Base-by-base conservation (phyloP, 2,329 filamentous ascomycete genomes). In the Trichoderma brevicompactum region DNA sequence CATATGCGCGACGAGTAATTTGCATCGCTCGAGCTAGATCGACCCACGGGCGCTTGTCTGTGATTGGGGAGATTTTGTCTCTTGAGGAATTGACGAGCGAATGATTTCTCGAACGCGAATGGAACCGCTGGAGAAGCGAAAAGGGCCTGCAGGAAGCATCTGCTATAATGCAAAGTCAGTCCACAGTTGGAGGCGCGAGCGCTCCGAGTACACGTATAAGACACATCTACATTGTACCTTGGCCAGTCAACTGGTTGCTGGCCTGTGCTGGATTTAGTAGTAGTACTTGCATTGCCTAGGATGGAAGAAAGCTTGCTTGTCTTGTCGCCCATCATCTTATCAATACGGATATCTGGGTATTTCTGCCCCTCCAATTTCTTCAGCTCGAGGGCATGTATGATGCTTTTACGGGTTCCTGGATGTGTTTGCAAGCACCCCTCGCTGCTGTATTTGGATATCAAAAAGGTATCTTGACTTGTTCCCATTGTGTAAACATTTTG, bases 101-200 rank as follows among this genome's bases (percentile, higher is more conserved):
- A 10, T 19, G 9, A 49, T 48, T 32, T 56, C 41, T 64, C 61
- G 36, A 64, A 56, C 19, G 12, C 48, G 50, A 32, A 55, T 62
- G 61, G 36, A 62, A 41, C 46, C 15, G 54, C 40, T 23, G 32
- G 23, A 44, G 28, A 36, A 19, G 43, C 32, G 59, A 53, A 32
- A 32, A 36, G 48, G 32, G 43, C 17, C 43, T n/a, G 10, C n/a
- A 48, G 13, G 3, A 5, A 19, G 34, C 34, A 23, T 46, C n/a
- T 28, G 23, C 23, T 5, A 28, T 28, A 28, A 28, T 28, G 5
- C 23, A 28, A 28, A n/a, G n/a, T n/a, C n/a, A n/a, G 23, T 28
- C 23, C 23, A 28, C 23, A 28, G 23, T 28, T 28, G 5, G 23
- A 28, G 23, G 23, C 23, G 23, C 23, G 23, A 28, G 23, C 2